Evolutionary conservation across 176 grass and related monocot species (phyloP), one percentile per base, ranked within the genome.

Genomic region (Urochloa ruziziensis): DNA sequence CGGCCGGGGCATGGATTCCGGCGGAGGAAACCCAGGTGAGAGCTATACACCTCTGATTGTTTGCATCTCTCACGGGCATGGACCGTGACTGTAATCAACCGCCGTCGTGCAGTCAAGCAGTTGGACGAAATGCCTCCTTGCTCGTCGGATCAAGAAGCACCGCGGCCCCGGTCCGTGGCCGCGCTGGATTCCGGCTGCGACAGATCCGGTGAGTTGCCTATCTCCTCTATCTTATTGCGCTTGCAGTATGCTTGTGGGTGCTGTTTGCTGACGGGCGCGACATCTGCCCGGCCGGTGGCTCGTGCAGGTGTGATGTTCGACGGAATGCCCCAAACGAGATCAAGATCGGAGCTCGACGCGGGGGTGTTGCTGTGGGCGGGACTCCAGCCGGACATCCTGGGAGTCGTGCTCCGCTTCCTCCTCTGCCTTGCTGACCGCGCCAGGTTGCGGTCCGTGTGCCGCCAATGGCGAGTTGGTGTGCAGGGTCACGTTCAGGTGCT

Each of bases 361-460:
- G 67, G 67, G 67, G 23, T n/a, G 23, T 78, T 57, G 0, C 10
- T 10, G 44, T 80, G 77, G 77, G 77, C 77, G 27, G 29, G 43
- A 18, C 17, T 80, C 7, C 43, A 66, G 18, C 29, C 61, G 11
- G 61, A 66, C 19, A 43, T 43, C 28, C 43, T 80, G 27, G 43
- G 60, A 28, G 11, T 65, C 43, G 61, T 80, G 42, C 61, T 80
- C 77, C 43, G 29, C 12, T 51, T 80, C 43, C 77, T 80, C 28
- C 77, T 61, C 29, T 36, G 27, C 61, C 43, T 32, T 5, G 43
- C 61, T 0, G 61, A 80, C 77, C 74, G 61, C 3, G 62, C 43
- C 61, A 80, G 61, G 43, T 11, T 80, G 61, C 77, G 60, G 18
- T 80, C 29, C 18, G 61, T 80, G 16, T 67, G 77, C 21, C 61